phyloP scores from a whole-genome alignment of 345 rosid genomes.

The Pelargonium nanum region DNA sequence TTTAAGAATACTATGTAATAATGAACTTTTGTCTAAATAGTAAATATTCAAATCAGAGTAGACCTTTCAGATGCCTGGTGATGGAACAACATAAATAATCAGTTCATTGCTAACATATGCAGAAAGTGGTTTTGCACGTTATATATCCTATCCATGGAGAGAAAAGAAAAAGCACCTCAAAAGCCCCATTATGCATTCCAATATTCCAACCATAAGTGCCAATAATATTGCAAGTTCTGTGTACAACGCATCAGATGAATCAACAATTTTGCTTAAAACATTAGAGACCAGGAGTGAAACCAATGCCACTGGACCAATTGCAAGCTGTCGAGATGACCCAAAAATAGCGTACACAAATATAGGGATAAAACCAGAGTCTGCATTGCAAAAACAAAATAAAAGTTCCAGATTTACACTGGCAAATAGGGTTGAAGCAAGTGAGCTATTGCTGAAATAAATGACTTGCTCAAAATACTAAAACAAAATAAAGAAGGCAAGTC shows the following conservation, averaged over 20 bases:
- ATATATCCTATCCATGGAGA: neutral
- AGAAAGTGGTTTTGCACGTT: neutral
- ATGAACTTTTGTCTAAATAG: neutral
- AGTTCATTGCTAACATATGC: neutral
- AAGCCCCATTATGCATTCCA: slow-evolving; percentile 92
- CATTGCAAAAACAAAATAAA: slow-evolving; percentile 20
- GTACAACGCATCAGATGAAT: slow-evolving; percentile 57
- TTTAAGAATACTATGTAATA: neutral
- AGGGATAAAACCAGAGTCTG: slow-evolving; percentile 90
- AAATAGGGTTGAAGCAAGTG: neutral
- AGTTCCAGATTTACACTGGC: slow-evolving; percentile 2
- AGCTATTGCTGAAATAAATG: too few species aligned
- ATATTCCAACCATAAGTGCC: slow-evolving; percentile 86
- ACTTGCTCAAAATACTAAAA: neutral
- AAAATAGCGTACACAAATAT: slow-evolving; percentile 77
- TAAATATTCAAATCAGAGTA: neutral
- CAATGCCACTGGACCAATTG: slow-evolving; percentile 97
- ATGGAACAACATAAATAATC: neutral
- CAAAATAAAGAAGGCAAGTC: neutral
- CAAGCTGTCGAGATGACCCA: slow-evolving; percentile 97
- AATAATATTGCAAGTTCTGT: slow-evolving; percentile 86
- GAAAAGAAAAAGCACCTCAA: slow-evolving; percentile 40
- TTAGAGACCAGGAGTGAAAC: slow-evolving; percentile 96
- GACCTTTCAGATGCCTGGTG: neutral
- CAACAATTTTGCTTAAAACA: slow-evolving; percentile 56